Evolutionary conservation across 129 eudicot species (phyloP).

Genomic region (Escallonia herrerae): DNA sequence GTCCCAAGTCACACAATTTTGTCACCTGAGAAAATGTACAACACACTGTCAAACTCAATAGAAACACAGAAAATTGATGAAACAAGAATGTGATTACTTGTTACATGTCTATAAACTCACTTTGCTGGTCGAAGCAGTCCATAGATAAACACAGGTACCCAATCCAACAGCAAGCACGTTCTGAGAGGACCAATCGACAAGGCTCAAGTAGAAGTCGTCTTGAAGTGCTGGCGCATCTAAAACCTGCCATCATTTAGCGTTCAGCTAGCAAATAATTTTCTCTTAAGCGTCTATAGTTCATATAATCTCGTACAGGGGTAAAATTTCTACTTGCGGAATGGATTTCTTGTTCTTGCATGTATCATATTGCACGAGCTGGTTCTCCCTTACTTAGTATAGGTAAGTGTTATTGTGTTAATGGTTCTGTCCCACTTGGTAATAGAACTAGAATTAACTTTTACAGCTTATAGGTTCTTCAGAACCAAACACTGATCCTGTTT

Average conservation of each 20-base stretch:
- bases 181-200: constrained; percentile 99
- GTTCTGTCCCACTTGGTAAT: too few species aligned
- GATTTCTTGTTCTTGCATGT: too few species aligned
- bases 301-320: too few species aligned
- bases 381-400: too few species aligned
- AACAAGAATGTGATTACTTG: not conserved
- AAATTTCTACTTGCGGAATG: too few species aligned
- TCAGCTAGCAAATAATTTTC: not conserved
- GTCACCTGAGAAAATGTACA: constrained; percentile 54
- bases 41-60: not conserved
- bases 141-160: constrained; percentile 91
- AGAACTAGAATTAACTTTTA: too few species aligned
- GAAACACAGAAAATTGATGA: not conserved
- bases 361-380: too few species aligned
- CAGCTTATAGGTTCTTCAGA: too few species aligned
- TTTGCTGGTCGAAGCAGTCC: constrained; percentile 95
- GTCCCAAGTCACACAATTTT: constrained; percentile 92
- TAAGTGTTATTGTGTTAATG: too few species aligned
- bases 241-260: constrained; percentile 38
- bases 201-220: constrained; percentile 96
- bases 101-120: constrained; percentile 31
- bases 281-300: too few species aligned
- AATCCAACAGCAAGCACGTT: constrained; percentile 97
- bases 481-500: too few species aligned
- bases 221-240: constrained; percentile 98